A percentile compares a stretch with the other conserved stretches of the same genome.
These are phyloP conservation scores for Actinidia arguta DNA, from an alignment of 179 eudicot species.

Conservation along the genomic window DNA sequence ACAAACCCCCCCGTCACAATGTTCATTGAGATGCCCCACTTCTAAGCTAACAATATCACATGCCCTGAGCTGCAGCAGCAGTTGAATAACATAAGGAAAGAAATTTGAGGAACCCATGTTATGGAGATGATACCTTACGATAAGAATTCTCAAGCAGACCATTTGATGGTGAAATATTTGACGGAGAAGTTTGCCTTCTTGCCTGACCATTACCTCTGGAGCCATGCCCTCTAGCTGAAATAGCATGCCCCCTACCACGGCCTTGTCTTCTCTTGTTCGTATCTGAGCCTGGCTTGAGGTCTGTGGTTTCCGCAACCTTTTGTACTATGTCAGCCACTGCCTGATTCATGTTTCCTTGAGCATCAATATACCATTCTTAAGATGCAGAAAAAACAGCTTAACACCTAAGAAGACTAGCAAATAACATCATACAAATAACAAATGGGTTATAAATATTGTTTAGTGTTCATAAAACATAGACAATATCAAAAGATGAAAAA, in stretches of 20 bases:
- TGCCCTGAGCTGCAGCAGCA: neutral
- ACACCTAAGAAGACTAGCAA: neutral
- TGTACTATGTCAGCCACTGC: slow-evolving; percentile 57
- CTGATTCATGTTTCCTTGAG: slow-evolving; percentile 39
- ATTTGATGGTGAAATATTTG: slow-evolving; percentile 48
- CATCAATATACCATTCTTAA: slow-evolving; percentile 8
- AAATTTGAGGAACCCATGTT: neutral
- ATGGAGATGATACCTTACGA: slow-evolving; percentile 50
- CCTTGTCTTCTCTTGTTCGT: slow-evolving; percentile 71
- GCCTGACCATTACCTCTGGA: slow-evolving; percentile 66
- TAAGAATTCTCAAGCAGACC: slow-evolving; percentile 68
- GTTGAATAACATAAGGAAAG: neutral
- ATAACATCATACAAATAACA: slow-evolving; percentile 1
- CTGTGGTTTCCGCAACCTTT: slow-evolving; percentile 44
- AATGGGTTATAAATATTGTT: neutral
- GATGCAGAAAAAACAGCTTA: neutral
- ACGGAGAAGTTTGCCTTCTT: slow-evolving; percentile 48
- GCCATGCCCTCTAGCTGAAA: slow-evolving; percentile 80
- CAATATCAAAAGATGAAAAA: slow-evolving; percentile 12
- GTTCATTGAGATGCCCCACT: neutral
- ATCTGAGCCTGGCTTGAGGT: slow-evolving; percentile 51
- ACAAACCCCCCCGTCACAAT: neutral
- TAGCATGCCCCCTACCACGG: slow-evolving; percentile 77
- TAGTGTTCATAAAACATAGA: neutral
- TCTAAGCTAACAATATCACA: neutral